Conservation (phyloP, 2,329 filamentous ascomycete genomes). For the Nothopassalora personata region DNA sequence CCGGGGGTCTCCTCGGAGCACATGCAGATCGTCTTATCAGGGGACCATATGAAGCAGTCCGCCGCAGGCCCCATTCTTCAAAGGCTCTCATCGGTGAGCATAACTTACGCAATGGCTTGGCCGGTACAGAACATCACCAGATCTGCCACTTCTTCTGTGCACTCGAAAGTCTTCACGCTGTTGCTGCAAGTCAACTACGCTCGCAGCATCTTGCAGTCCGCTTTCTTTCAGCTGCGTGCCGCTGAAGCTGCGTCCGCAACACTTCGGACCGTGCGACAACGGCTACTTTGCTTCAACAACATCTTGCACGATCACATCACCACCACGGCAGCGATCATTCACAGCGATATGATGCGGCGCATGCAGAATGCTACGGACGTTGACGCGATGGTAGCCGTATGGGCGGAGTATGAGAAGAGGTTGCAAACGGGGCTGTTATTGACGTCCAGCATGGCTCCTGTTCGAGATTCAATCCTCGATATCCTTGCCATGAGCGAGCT, state of each 20-base stretch:
- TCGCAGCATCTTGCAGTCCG: slow-evolving; percentile 58
- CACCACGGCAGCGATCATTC: slow-evolving; percentile 61
- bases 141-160: slow-evolving; percentile 57
- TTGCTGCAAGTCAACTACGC: slow-evolving; percentile 73
- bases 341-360: slow-evolving; percentile 50
- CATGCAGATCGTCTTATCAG: slow-evolving; percentile 54
- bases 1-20: slow-evolving; percentile 54
- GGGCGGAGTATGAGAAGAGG: slow-evolving; percentile 57
- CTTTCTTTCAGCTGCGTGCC: slow-evolving; percentile 32
- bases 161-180: slow-evolving; percentile 69
- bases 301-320: slow-evolving; percentile 70
- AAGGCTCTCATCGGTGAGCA: slow-evolving; percentile 12
- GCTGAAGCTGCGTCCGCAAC: slow-evolving; percentile 13
- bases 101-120: slow-evolving; percentile 45
- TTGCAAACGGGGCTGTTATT: slow-evolving; percentile 66
- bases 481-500: slow-evolving; percentile 68
- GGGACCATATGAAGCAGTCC: slow-evolving; percentile 43
- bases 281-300: slow-evolving; percentile 67
- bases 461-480: slow-evolving; percentile 67
- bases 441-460: slow-evolving; percentile 60
- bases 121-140: slow-evolving; percentile 67
- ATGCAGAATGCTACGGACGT: slow-evolving; percentile 64
- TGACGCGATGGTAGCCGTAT: slow-evolving; percentile 71
- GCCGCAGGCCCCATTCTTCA: slow-evolving; percentile 5
- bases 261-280: slow-evolving; percentile 57